phyloP scores from a whole-genome alignment of 75 land plant species.

The Picea sitchensis region DNA sequence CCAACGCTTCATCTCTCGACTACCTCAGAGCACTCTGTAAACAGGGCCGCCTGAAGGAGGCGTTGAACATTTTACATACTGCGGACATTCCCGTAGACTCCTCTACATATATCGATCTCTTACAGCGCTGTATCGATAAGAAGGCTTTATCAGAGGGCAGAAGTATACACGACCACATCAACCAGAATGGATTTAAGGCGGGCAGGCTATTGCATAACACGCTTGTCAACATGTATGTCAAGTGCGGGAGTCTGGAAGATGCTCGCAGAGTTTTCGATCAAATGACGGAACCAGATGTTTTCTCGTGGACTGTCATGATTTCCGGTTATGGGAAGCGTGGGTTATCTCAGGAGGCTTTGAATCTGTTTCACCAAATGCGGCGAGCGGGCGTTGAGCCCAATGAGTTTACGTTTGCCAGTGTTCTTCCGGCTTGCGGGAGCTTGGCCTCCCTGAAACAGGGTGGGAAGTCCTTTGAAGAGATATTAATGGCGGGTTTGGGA shows the following conservation, averaged over 20 bases:
- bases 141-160: too few relatives aligned
- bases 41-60: too few relatives aligned
- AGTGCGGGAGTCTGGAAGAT: constrained; percentile 19
- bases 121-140: too few relatives aligned
- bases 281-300: constrained; percentile 10
- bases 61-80: too few relatives aligned
- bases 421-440: constrained; percentile 3
- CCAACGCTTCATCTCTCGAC: too few relatives aligned
- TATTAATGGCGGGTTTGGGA: constrained; percentile 28
- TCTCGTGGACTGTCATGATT: constrained; percentile 25
- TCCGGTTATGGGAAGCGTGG: constrained; percentile 15
- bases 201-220: constrained; percentile 6
- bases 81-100: too few relatives aligned
- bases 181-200: background rate
- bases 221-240: constrained; percentile 21
- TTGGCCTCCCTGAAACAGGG: background rate
- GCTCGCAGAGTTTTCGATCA: constrained; percentile 16
- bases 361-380: constrained; percentile 3
- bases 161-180: background rate
- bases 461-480: constrained; percentile 21
- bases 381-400: background rate
- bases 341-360: background rate
- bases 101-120: too few relatives aligned
- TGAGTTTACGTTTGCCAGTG: background rate
- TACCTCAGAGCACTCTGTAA: too few relatives aligned